These are phyloP conservation scores for Alternaria tenuissima DNA, from an alignment of 2,329 filamentous ascomycete genomes.

Conservation along the genomic window DNA sequence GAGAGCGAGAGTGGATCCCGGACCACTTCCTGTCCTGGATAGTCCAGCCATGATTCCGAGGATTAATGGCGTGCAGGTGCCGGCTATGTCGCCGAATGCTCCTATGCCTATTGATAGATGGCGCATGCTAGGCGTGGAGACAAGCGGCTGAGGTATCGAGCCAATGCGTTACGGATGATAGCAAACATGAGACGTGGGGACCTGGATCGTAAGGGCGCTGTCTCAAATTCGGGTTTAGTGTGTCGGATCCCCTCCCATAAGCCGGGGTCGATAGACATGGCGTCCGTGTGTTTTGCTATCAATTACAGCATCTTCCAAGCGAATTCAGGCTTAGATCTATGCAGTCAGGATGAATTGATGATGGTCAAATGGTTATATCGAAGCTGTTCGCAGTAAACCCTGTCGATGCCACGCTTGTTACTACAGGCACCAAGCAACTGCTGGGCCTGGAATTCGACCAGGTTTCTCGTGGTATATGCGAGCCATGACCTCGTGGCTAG, in stretches of 20 bases:
- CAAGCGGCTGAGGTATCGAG: slow-evolving; percentile 44
- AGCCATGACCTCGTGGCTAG: slow-evolving; percentile 7
- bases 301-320: slow-evolving; percentile 45
- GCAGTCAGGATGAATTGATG: slow-evolving; percentile 33
- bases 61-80: slow-evolving; percentile 47
- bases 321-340: slow-evolving; percentile 31
- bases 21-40: slow-evolving; percentile 45
- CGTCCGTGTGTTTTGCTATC: slow-evolving; percentile 45
- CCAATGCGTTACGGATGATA: slow-evolving; percentile 49
- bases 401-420: slow-evolving; percentile 9
- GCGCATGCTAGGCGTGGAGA: slow-evolving; percentile 41
- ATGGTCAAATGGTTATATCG: slow-evolving; percentile 26
- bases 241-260: slow-evolving; percentile 50
- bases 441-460: slow-evolving; percentile 8
- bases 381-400: slow-evolving; percentile 22
- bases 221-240: slow-evolving; percentile 49
- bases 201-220: slow-evolving; percentile 42
- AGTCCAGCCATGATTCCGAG: slow-evolving; percentile 46
- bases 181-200: slow-evolving; percentile 51
- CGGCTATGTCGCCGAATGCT: slow-evolving; percentile 47
- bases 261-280: slow-evolving; percentile 42
- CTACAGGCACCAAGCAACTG: slow-evolving; percentile 6
- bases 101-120: slow-evolving; percentile 51
- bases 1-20: slow-evolving; percentile 49
- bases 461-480: slow-evolving; percentile 13